Evolutionary conservation across 2,329 filamentous ascomycete species (phyloP).

Genomic region (Knoxdaviesia capensis): DNA sequence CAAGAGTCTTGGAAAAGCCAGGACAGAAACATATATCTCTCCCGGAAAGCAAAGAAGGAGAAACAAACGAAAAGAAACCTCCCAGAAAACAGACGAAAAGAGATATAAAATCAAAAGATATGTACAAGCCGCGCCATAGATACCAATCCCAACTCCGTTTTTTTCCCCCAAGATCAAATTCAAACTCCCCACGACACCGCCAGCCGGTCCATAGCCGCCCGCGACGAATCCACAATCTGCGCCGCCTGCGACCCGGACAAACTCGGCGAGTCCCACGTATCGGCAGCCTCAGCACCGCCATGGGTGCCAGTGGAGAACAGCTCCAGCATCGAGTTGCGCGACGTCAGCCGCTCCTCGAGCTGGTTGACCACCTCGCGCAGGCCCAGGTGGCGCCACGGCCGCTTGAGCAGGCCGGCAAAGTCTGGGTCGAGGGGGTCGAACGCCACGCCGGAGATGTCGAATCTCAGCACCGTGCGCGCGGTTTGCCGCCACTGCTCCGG

Average conservation of each 20-base stretch:
- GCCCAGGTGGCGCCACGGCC: constrained; percentile 18
- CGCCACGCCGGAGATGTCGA: constrained; percentile 35
- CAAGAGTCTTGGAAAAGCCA: no score
- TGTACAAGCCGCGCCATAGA: no score
- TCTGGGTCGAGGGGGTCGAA: constrained; percentile 3
- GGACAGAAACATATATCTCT: no score
- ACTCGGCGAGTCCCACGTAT: not conserved
- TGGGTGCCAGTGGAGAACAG: constrained; percentile 14
- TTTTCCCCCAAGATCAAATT: not conserved
- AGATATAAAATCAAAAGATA: not conserved
- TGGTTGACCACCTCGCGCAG: constrained; percentile 31
- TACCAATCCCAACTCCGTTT: not conserved
- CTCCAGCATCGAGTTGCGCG: constrained; percentile 29
- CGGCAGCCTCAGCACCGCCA: not conserved
- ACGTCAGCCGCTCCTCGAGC: constrained; percentile 28
- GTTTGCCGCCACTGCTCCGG: constrained; percentile 32
- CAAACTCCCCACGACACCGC: not conserved
- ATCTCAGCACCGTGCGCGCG: constrained; percentile 30
- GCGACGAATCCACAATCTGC: not conserved
- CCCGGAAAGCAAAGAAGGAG: not conserved
- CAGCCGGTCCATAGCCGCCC: not conserved
- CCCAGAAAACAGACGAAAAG: not conserved
- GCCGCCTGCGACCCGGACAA: not conserved
- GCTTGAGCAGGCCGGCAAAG: not conserved
- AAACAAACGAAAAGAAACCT: not conserved